Percentiles rank a stretch among this genome's conserved stretches.
These are phyloP conservation scores for Pyricularia pennisetigena DNA, from an alignment of 2,329 filamentous ascomycete species.

Conservation along the genomic window DNA sequence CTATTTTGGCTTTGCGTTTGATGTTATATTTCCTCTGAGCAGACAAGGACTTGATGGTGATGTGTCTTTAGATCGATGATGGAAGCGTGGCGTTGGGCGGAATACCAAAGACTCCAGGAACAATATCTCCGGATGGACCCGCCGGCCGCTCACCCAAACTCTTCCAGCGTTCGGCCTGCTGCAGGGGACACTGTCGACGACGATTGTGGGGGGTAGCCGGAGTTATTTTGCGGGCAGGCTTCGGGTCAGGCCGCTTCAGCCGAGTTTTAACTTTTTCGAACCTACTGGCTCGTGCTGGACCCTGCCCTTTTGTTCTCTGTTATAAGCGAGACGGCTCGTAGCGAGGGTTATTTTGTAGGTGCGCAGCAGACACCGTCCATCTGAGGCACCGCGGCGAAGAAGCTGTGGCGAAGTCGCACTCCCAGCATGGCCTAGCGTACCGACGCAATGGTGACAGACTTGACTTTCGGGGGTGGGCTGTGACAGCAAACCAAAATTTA, in stretches of 20 bases:
- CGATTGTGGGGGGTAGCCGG: neutral
- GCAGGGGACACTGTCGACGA: neutral
- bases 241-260: neutral
- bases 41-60: neutral
- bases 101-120: neutral
- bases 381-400: neutral
- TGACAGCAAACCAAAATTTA: neutral
- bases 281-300: neutral
- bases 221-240: neutral
- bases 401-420: neutral
- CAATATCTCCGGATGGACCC: neutral
- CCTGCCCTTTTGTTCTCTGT: neutral
- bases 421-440: neutral
- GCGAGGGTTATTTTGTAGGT: neutral
- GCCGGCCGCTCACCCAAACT: neutral
- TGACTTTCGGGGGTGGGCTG: neutral
- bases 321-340: neutral
- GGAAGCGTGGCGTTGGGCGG: neutral
- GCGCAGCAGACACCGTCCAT: neutral
- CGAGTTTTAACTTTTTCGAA: neutral
- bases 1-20: neutral
- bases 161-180: neutral
- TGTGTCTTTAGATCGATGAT: neutral
- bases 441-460: neutral
- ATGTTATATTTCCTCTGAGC: conserved; percentile 5